These are phyloP conservation scores for Nakazawaea siamensis DNA, from an alignment of 805 yeast species.

Conservation along the genomic window DNA sequence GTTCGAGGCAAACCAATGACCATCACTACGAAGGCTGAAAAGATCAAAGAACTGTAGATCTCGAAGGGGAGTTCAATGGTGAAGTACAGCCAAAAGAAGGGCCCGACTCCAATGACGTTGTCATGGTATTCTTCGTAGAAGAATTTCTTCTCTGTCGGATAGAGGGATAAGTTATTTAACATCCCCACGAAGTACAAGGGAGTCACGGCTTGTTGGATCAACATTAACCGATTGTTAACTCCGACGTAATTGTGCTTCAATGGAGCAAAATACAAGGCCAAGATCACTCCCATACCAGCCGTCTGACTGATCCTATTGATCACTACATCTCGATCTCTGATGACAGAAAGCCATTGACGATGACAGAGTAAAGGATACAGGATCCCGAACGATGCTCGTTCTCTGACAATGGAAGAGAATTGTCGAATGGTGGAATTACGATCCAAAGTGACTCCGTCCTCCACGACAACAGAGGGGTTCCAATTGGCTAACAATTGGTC, in stretches of 20 bases:
- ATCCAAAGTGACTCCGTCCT: conserved; percentile 1
- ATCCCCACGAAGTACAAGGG: conserved; percentile 74
- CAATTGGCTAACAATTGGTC: conserved; percentile 28
- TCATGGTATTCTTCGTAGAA: conserved; percentile 78
- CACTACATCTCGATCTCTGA: conserved; percentile 41
- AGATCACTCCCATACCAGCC: conserved; percentile 46
- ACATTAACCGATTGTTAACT: conserved; percentile 54
- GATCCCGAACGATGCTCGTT: conserved; percentile 16
- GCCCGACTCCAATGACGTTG: conserved; percentile 54
- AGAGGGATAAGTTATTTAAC: conserved; percentile 68
- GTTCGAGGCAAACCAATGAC: conserved; percentile 69
- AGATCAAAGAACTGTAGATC: conserved; percentile 46
- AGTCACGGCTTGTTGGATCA: conserved; percentile 67
- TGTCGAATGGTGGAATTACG: background rate
- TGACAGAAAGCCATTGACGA: conserved; percentile 26
- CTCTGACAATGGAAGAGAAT: conserved; percentile 15
- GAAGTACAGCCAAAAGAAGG: conserved; percentile 56
- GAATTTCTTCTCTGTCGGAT: conserved; percentile 63
- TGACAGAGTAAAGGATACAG: conserved; percentile 22
- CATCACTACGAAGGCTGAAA: conserved; percentile 55
- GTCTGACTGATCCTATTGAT: conserved; percentile 52
- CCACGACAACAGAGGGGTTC: conserved; percentile 14
- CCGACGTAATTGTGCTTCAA: conserved; percentile 33
- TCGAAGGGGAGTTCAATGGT: conserved; percentile 65
- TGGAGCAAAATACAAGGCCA: conserved; percentile 56